Base-by-base conservation (phyloP, 1,284 basidiomycete species). In the Rhodotorula sp. region DNA sequence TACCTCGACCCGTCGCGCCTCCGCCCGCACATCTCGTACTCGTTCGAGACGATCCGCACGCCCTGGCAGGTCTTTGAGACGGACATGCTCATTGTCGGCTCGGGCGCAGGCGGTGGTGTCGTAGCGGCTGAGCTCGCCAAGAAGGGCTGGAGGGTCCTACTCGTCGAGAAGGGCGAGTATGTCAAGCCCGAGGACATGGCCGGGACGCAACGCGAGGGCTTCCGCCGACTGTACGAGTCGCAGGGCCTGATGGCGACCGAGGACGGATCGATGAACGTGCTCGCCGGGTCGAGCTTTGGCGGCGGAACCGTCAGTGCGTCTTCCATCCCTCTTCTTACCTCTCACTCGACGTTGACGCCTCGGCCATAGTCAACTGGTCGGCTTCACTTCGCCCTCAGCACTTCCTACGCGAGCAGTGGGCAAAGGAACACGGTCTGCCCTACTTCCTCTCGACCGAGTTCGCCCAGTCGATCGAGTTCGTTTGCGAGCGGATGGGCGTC, bases 91-190 rank as follows among this genome's bases (percentile, higher is more conserved):
- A 59, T 85, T 66, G 78, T 84, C 63, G 84, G 84, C 3, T 83
- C 83, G 0, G 84, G 84, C 13, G 80, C 82, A 0, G 84, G 84
- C 15, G 84, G 83, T 27, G 78, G 79, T 9, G 82, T 82, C 46
- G 82, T 82, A 27, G 79, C 80, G 0, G 81, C 82, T 19, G 67
- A 80, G 62, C 71, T 83, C 22, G 76, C 82, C 6, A 77, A 80
- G 71, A 79, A 81, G 51, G 81, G 81, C 3, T 76, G 82, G 63
- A 75, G 79, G 53, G 81, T 82, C 39, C 77, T 84, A 48, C 80
- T 84, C 34, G 80, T 84, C 61, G 84, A 85, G 77, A 84, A 84
- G 78, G 84, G 84, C 37, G 72, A 72, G 57, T 83, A 82, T 73
- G 73, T 81, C 39, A 78, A 79, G 60, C 81, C 80, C 19, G 75